Evolutionary conservation across 176 grass and related monocot genomes (phyloP).

Genomic region (Phoenix roebelenii): DNA sequence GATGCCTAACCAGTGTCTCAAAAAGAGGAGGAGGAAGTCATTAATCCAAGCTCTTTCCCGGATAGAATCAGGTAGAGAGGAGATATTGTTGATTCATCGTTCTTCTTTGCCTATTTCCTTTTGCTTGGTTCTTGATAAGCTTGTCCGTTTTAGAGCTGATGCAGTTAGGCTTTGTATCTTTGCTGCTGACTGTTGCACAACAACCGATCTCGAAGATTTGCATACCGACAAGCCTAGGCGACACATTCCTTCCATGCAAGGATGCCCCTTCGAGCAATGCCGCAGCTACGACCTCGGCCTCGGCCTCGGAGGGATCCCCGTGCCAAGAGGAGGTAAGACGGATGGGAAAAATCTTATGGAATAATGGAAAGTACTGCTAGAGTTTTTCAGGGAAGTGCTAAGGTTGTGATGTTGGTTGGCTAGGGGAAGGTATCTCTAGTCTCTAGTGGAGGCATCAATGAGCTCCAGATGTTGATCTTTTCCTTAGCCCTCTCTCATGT

Average conservation of each 20-base stretch:
- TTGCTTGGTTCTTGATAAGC: too few relatives aligned
- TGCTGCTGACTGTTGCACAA: constrained; percentile 2
- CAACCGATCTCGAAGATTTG: constrained; percentile 11
- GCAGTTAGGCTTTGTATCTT: neutral
- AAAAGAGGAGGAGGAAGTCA: constrained; percentile 4
- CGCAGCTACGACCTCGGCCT: too few relatives aligned
- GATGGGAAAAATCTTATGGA: neutral
- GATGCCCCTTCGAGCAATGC: neutral
- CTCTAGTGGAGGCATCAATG: neutral
- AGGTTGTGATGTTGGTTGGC: neutral
- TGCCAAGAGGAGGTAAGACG: constrained; percentile 1
- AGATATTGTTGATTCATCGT: too few relatives aligned
- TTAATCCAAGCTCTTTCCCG: neutral
- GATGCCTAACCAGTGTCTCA: neutral
- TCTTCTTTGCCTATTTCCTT: neutral
- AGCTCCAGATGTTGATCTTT: constrained; percentile 5
- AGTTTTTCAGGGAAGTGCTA: neutral
- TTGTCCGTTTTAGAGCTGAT: neutral
- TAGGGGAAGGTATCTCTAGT: constrained; percentile 5
- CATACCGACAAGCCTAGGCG: neutral
- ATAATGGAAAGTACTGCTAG: neutral
- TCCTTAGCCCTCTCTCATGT: neutral
- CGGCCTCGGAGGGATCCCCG: neutral
- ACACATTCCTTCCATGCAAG: constrained; percentile 7
- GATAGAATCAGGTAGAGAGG: neutral